These are phyloP conservation scores for Bretziella fagacearum DNA, from an alignment of 2,329 filamentous ascomycete species.

Conservation along the genomic window DNA sequence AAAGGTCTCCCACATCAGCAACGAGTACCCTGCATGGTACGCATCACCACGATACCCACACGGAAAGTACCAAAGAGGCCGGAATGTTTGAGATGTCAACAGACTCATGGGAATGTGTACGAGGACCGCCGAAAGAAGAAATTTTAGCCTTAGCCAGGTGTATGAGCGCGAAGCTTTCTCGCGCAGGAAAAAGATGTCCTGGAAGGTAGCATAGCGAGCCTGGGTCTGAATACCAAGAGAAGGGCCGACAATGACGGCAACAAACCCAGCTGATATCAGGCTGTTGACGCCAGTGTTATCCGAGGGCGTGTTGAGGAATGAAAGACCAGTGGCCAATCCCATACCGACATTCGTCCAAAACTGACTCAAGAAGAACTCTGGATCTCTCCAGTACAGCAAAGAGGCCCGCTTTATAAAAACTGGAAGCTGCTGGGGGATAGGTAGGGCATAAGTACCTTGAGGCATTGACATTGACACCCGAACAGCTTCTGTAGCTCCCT, in stretches of 20 bases:
- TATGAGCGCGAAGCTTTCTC: background rate
- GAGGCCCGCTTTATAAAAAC: background rate
- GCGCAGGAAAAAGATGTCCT: constrained; percentile 4
- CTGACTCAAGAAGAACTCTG: background rate
- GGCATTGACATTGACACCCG: background rate
- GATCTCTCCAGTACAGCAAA: constrained; percentile 4
- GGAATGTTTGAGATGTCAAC: background rate
- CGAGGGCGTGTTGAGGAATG: background rate
- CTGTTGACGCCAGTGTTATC: background rate
- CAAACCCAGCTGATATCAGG: background rate
- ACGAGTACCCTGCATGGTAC: background rate
- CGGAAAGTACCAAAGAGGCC: constrained; percentile 1
- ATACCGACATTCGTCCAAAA: background rate
- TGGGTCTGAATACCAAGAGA: constrained; percentile 2
- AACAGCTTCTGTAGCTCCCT: background rate
- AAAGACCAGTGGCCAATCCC: background rate
- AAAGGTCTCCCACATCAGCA: constrained; percentile 1
- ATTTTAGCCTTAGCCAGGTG: constrained; percentile 1
- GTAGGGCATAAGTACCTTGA: background rate
- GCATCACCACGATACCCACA: background rate
- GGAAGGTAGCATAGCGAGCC: background rate
- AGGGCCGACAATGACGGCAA: background rate
- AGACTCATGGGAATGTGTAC: constrained; percentile 1
- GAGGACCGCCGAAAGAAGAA: background rate
- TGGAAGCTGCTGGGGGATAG: background rate